Evolutionary conservation across 73 alveolate species (phyloP), one percentile per base, ranked within the genome.

Genomic region (Paraurostyla sp.): DNA sequence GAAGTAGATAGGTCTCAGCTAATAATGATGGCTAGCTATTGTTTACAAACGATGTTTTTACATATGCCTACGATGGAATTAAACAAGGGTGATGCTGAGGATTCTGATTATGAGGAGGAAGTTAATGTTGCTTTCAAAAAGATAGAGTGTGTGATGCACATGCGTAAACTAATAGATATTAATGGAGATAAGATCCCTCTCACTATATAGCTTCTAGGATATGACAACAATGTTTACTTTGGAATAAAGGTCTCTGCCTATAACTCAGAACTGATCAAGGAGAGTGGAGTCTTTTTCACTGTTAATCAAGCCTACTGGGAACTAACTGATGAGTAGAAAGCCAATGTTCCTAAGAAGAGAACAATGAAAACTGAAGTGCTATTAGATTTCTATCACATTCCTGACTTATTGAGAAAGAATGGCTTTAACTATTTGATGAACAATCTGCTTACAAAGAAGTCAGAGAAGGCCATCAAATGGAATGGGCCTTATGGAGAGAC

Each of bases 401-500:
- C 75, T 13, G 87, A 71, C 25, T 25, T 51, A 20, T 41, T 87
- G 76, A 59, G 51, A 76, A 52, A 59, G 9, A 22, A 32, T 32
- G 89, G 85, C 65, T 71, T 56, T 27, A 71, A 38, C 42, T 11
- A 35, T 54, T 33, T 87, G 46, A 29, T 75, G 57, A 63, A 87
- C 51, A 71, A 75, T 16, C 30, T 87, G 62, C 49, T 20, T 16
- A 52, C 52, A 9, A 76, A 50, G 56, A 87, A 75, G 35, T 32
- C 40, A 16, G 89, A 87, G 58, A 41, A 42, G 50, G 35, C 78
- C 15, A 63, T 87, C 6, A 58, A 59, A 16, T 87, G 93, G 93
- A 76, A 75, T 58, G 85, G 89, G 11, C 89, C 89, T 13, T 87
- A 87, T 43, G 93, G 93, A 27, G 89, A 78, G 43, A 18, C 89